Percentiles rank a stretch among this genome's conserved stretches.
Conservation (phyloP, 148 eudicot species). For the Agrostemma githago region DNA sequence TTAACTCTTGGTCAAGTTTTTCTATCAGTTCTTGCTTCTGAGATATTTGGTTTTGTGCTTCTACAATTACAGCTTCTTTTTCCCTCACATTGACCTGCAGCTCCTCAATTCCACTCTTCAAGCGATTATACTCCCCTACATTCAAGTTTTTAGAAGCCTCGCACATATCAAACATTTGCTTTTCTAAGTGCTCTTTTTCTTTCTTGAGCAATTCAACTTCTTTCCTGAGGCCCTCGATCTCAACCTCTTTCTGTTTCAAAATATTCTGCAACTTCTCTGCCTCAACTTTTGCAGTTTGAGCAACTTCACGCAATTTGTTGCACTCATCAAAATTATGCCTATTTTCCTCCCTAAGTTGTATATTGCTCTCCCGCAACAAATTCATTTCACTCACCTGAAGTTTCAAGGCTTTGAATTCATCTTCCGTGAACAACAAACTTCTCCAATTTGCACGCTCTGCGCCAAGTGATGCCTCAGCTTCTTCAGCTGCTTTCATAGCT, state of each 20-base stretch:
- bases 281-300: constrained; percentile 47
- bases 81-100: constrained; percentile 50
- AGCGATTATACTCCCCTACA: constrained; percentile 61
- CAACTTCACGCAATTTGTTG: constrained; percentile 71
- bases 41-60: constrained; percentile 39
- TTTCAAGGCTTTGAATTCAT: constrained; percentile 82
- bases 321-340: constrained; percentile 84
- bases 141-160: constrained; percentile 58
- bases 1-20: constrained; percentile 63
- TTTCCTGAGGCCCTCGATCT: constrained; percentile 50
- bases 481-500: constrained; percentile 70
- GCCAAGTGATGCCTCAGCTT: constrained; percentile 63
- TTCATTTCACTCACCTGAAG: constrained; percentile 83
- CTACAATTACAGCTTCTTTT: constrained; percentile 65
- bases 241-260: constrained; percentile 49
- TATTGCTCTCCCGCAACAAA: constrained; percentile 89
- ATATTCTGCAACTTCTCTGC: constrained; percentile 45
- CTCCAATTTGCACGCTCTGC: constrained; percentile 67
- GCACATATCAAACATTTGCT: constrained; percentile 55
- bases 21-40: constrained; percentile 52
- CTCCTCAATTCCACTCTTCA: constrained; percentile 53
- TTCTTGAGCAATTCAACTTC: constrained; percentile 46
- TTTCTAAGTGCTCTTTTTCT: constrained; percentile 48
- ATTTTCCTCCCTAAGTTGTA: constrained; percentile 92
- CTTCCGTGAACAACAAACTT: constrained; percentile 52